Conservation (phyloP, 2,329 filamentous ascomycete genomes). For the Colletotrichum sp. region DNA sequence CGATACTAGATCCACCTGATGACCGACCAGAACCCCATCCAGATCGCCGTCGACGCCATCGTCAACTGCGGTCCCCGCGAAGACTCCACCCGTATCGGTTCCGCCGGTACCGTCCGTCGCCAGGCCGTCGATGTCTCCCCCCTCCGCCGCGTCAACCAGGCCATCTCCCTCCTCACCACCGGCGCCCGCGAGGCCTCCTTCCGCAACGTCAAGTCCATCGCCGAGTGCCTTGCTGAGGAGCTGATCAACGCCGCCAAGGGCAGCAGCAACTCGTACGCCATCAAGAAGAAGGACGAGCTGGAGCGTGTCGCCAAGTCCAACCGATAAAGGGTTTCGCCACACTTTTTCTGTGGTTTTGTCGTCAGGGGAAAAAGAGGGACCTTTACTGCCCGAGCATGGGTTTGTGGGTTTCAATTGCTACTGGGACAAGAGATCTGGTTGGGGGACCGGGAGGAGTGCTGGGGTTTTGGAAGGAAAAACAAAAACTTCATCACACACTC, state of each 20-base stretch:
- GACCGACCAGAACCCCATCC: slow-evolving; percentile 99
- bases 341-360: slow-evolving; percentile 20
- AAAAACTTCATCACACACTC: slow-evolving; percentile 1
- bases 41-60: slow-evolving; percentile 98
- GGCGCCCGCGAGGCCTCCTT: slow-evolving; percentile 98
- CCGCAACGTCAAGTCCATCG: slow-evolving; percentile 99
- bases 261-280: slow-evolving; percentile 99
- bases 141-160: slow-evolving; percentile 99
- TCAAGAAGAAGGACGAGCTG: slow-evolving; percentile 99
- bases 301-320: slow-evolving; percentile 99
- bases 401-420: background rate
- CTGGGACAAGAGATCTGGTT: background rate
- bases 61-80: slow-evolving; percentile 99
- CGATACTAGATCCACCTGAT: slow-evolving; percentile 91
- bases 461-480: slow-evolving; percentile 31
- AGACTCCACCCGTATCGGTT: slow-evolving; percentile 99
- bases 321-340: slow-evolving; percentile 77
- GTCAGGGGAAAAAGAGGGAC: background rate
- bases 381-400: background rate
- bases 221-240: slow-evolving; percentile 99
- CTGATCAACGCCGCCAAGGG: slow-evolving; percentile 99
- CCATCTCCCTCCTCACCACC: slow-evolving; percentile 97
- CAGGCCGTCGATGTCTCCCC: slow-evolving; percentile 99
- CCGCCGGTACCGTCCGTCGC: slow-evolving; percentile 98
- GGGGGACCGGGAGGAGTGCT: slow-evolving; percentile 5